Base-by-base conservation (phyloP, 2,329 filamentous ascomycete genomes). In the Aspergillus vadensis region DNA sequence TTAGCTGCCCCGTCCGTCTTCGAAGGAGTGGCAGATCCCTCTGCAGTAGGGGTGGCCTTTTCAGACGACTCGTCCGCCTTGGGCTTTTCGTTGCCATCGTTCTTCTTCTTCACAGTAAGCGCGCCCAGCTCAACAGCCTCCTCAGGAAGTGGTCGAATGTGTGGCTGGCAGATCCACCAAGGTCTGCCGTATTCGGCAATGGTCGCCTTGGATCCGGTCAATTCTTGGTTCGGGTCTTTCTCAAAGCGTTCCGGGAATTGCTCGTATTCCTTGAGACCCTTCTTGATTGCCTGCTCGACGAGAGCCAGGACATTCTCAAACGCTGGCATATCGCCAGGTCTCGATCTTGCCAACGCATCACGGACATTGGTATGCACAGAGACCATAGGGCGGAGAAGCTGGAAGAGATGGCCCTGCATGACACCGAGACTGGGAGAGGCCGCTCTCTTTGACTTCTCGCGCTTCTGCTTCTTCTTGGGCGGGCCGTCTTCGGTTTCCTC, bases 321-420 rank as follows among this genome's bases (percentile, higher is more conserved):
- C 0, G 85, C 87, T 0, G 83, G 80, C 57, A 98, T 86, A 67
- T 96, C 90, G 38, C 90, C 90, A 0, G 86, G 82, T 19, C 84
- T 80, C 15, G 83, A 85, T 62, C 82, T 82, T 0, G 91, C 93
- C 2, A 99, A 83, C n/a, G 88, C 86, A 72, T 98, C 92, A 32
- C 95, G 86, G 32, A 98, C 87, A 66, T 95, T 85, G 23, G 91
- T 93, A 76, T 97, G 91, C 63, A 83, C 85, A 2, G 88, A 82
- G 36, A 99, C 88, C 23, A 98, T 85, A 32, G 94, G 88, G 15
- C 94, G 86, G 21, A 98, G 84, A 25, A 99, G 85, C 74, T 96
- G 91, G 81, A 99, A 99, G 47, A 97, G 85, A 76, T 99, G 95
- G 0, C 92, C 87, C 76, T 98, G 93, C 83, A 97, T 91, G 36